These are phyloP conservation scores for Cryptococcus neoformans DNA, from an alignment of 1,284 basidiomycete species.

Conservation along the genomic window DNA sequence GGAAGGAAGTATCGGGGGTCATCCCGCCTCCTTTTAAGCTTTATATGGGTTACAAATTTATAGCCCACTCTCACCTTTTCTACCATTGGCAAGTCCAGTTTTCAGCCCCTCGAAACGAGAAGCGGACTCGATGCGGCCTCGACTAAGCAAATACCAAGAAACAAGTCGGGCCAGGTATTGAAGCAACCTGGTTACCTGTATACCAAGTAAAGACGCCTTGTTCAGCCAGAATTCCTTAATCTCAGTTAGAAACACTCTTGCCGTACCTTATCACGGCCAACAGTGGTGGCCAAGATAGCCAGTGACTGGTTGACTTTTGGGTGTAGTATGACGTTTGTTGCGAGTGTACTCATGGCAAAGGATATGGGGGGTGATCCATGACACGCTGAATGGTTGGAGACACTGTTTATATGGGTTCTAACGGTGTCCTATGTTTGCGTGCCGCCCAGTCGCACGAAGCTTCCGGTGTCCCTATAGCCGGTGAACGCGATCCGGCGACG, in stretches of 20 bases:
- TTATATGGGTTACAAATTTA: no score
- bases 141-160: constrained; percentile 71
- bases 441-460: no score
- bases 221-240: no score
- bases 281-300: constrained; percentile 72
- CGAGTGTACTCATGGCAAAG: constrained; percentile 45
- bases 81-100: constrained; percentile 67
- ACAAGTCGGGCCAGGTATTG: constrained; percentile 92
- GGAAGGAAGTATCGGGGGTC: no score
- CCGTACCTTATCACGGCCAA: constrained; percentile 82
- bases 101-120: constrained; percentile 76
- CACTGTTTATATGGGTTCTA: background rate
- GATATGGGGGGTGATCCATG: background rate
- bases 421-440: background rate
- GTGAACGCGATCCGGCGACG: no score
- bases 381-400: background rate
- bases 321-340: constrained; percentile 77
- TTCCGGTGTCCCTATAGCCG: no score
- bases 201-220: background rate
- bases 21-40: no score
- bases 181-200: constrained; percentile 77
- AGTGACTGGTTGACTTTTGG: constrained; percentile 72
- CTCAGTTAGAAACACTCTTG: no score
- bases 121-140: constrained; percentile 64
- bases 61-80: constrained; percentile 62